A percentile compares a stretch with the other conserved stretches of the same genome.
phyloP scores from a whole-genome alignment of 495 filamentous ascomycete genomes.

The Xylaria acuta region DNA sequence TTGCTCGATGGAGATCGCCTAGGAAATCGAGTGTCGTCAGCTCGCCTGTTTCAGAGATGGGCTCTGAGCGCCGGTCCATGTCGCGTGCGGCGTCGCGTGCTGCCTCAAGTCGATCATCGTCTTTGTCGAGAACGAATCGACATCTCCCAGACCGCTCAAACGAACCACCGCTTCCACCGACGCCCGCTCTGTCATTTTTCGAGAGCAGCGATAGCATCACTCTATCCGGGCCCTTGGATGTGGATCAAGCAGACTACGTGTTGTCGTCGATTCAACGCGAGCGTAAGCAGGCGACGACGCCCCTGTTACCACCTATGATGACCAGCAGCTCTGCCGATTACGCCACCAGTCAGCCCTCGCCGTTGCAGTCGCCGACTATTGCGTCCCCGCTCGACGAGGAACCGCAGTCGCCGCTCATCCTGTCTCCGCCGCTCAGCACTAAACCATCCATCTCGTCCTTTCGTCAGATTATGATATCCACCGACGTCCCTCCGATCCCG shows the following conservation, averaged over 20 bases:
- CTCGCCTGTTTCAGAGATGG: slow-evolving; percentile 54
- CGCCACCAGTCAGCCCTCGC: slow-evolving; percentile 66
- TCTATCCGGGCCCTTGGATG: slow-evolving; percentile 59
- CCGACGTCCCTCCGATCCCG: slow-evolving; percentile 57
- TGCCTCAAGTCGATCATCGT: slow-evolving; percentile 72
- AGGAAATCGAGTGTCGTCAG: slow-evolving; percentile 56
- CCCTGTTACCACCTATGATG: slow-evolving; percentile 81
- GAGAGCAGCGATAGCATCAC: slow-evolving; percentile 61
- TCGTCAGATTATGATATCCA: slow-evolving; percentile 47
- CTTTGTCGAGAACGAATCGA: slow-evolving; percentile 65
- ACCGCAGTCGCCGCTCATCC: slow-evolving; percentile 46
- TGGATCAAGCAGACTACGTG: slow-evolving; percentile 60
- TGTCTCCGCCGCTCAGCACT: slow-evolving; percentile 79
- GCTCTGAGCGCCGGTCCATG: slow-evolving; percentile 49
- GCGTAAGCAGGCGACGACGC: slow-evolving; percentile 72
- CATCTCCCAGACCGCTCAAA: slow-evolving; percentile 55
- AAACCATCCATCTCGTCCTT: slow-evolving; percentile 83
- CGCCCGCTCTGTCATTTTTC: slow-evolving; percentile 70
- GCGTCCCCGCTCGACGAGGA: slow-evolving; percentile 42
- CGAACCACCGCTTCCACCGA: slow-evolving; percentile 64
- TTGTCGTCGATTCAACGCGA: slow-evolving; percentile 60
- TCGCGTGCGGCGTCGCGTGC: slow-evolving; percentile 54
- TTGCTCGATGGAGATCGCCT: slow-evolving; percentile 69
- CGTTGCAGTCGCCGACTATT: slow-evolving; percentile 80
- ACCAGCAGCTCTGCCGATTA: slow-evolving; percentile 51